These are phyloP conservation scores for Hippophae tibetana DNA, from an alignment of 306 rosid genomes.

Conservation along the genomic window DNA sequence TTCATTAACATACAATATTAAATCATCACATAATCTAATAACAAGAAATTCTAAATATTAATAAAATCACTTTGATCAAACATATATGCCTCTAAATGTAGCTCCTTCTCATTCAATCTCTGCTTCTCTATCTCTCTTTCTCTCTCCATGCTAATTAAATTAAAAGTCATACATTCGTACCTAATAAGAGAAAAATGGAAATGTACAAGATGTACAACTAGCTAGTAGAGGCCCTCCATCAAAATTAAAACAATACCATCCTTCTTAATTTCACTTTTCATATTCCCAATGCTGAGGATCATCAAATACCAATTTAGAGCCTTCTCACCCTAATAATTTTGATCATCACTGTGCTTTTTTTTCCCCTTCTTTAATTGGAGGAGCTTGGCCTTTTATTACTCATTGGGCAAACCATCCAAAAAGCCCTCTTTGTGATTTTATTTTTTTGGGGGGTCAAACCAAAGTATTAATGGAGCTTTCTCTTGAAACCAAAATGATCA, in stretches of 20 bases:
- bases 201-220: slow-evolving; percentile 33
- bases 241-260: slow-evolving; percentile 1
- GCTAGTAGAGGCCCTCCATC: background rate
- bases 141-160: background rate
- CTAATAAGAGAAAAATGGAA: slow-evolving; percentile 34
- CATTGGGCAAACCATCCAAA: too few relatives aligned
- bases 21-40: too few relatives aligned
- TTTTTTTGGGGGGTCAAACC: too few relatives aligned
- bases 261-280: slow-evolving; percentile 25
- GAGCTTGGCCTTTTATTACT: slow-evolving; percentile 4
- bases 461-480: too few relatives aligned
- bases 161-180: slow-evolving; percentile 45
- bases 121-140: slow-evolving; percentile 4
- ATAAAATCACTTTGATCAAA: too few relatives aligned
- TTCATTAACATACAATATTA: too few relatives aligned
- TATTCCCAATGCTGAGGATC: slow-evolving; percentile 1
- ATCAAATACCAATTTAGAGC: background rate
- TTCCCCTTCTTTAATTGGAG: slow-evolving; percentile 8
- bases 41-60: too few relatives aligned
- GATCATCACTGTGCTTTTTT: slow-evolving; percentile 1
- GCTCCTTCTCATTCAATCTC: background rate
- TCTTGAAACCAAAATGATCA: slow-evolving; percentile 5
- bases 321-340: background rate
- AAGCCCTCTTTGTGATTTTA: too few relatives aligned
- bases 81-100: too few relatives aligned